Percentiles rank a stretch among this genome's conserved stretches.
phyloP scores from a whole-genome alignment of 371 early-diverging fungal genomes.

The Saksenaea oblongispora region DNA sequence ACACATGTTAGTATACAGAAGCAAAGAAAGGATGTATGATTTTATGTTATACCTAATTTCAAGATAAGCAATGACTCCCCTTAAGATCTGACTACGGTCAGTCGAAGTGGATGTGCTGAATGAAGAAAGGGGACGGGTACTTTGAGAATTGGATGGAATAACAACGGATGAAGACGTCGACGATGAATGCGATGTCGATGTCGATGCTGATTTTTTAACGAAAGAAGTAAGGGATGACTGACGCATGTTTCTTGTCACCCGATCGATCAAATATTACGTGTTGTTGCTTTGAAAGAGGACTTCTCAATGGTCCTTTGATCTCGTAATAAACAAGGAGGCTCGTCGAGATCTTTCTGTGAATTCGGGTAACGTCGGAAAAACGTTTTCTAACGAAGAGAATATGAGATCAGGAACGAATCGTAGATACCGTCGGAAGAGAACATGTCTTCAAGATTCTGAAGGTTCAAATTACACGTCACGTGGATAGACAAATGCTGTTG shows the following conservation, averaged over 20 bases:
- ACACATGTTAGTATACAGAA: neutral
- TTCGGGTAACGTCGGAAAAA: neutral
- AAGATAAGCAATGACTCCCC: conserved; percentile 45
- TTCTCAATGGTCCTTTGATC: neutral
- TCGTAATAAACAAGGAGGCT: neutral
- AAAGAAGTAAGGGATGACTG: neutral
- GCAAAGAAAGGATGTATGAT: neutral
- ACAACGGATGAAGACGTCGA: neutral
- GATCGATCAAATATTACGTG: neutral
- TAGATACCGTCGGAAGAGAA: no score
- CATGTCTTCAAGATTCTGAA: no score
- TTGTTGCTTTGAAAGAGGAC: neutral
- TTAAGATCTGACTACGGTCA: conserved; percentile 25
- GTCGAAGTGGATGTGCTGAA: neutral
- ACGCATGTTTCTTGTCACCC: neutral
- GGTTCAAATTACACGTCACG: no score
- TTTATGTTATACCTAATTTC: conserved; percentile 35
- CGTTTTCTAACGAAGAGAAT: no score
- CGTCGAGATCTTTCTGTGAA: neutral
- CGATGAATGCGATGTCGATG: neutral
- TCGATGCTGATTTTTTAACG: neutral
- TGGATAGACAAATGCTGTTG: no score
- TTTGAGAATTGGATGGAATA: neutral
- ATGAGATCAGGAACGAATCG: no score
- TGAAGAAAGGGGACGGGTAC: neutral